A percentile compares a stretch with the other conserved stretches of the same genome.
phyloP scores from a whole-genome alignment of 176 grass and related monocot genomes.

The Triticum timopheevii region DNA sequence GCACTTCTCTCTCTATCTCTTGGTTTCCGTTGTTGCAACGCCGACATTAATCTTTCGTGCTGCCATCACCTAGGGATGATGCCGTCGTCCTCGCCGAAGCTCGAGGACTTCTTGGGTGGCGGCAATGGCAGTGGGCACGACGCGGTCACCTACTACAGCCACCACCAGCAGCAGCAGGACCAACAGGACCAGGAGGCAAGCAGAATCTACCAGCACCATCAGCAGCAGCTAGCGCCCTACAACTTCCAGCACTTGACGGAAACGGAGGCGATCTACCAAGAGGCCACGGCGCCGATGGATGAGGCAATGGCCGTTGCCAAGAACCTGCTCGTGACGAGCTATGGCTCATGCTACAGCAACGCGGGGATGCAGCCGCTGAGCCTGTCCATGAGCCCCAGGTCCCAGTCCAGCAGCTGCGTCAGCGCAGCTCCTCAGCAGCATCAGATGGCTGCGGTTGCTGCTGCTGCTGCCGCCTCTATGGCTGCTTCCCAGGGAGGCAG shows the following conservation, averaged over 20 bases:
- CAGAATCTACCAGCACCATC: slow-evolving; percentile 32
- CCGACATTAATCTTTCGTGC: not conserved
- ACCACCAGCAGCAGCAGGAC: slow-evolving; percentile 45
- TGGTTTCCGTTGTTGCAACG: not conserved
- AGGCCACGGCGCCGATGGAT: slow-evolving; percentile 42
- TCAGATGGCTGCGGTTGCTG: slow-evolving; percentile 8
- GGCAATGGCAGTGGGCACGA: slow-evolving; percentile 39
- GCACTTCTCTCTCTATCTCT: not conserved
- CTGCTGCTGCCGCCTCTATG: slow-evolving; percentile 25
- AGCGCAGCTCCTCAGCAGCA: slow-evolving; percentile 51
- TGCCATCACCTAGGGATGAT: slow-evolving; percentile 54
- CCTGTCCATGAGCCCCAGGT: slow-evolving; percentile 89
- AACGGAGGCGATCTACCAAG: slow-evolving; percentile 64
- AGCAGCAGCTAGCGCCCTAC: slow-evolving; percentile 40
- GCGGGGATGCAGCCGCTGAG: slow-evolving; percentile 64
- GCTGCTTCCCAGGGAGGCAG: slow-evolving; percentile 33
- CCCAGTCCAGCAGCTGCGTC: slow-evolving; percentile 66
- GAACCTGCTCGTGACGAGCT: slow-evolving; percentile 45
- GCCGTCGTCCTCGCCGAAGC: slow-evolving; percentile 77
- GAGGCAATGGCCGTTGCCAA: slow-evolving; percentile 54
- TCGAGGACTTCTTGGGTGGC: slow-evolving; percentile 96
- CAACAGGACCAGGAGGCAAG: slow-evolving; percentile 27
- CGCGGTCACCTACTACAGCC: slow-evolving; percentile 57
- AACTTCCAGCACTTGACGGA: slow-evolving; percentile 62
- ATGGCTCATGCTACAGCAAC: slow-evolving; percentile 55